Conservation (phyloP, 331 rosid species). For the Quercus tomentella region DNA sequence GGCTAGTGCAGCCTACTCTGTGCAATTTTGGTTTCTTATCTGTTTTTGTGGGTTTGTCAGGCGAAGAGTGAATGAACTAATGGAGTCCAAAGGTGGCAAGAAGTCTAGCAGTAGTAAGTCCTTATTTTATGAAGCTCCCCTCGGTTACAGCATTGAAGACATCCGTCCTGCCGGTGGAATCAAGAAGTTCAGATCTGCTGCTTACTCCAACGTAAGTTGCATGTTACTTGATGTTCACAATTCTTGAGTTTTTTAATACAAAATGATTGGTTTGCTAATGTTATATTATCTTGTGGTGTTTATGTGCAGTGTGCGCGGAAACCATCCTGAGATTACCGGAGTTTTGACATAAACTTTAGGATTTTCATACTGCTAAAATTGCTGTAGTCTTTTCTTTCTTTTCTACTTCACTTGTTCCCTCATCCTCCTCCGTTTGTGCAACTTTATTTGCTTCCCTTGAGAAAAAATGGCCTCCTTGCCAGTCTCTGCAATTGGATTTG, state of each 20-base stretch:
- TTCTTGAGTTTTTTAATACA: background rate
- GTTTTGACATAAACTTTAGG: conserved; percentile 26
- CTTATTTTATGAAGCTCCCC: conserved; percentile 87
- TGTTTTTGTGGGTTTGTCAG: conserved; percentile 7
- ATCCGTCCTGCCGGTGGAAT: conserved; percentile 96
- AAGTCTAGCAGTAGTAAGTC: conserved; percentile 79
- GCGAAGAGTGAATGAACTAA: conserved; percentile 71
- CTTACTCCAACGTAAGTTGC: conserved; percentile 87
- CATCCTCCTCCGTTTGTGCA: conserved; percentile 9
- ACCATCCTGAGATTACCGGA: conserved; percentile 59
- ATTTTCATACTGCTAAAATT: conserved; percentile 14
- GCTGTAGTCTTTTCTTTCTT: conserved; percentile 13
- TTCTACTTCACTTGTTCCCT: conserved; percentile 18
- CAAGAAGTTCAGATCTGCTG: conserved; percentile 97
- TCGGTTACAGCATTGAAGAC: conserved; percentile 97
- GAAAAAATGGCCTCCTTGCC: conserved; percentile 50
- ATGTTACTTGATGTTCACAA: background rate
- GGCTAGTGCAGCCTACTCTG: background rate
- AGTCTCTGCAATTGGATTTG: conserved; percentile 79
- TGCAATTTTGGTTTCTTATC: background rate
- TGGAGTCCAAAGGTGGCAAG: conserved; percentile 92
- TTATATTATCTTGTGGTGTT: background rate
- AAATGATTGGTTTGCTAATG: background rate
- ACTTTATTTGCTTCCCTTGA: conserved; percentile 8
- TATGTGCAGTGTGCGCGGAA: conserved; percentile 69